phyloP scores from a whole-genome alignment of 768 basidiomycete genomes.

The Thelephora aurantiotincta region DNA sequence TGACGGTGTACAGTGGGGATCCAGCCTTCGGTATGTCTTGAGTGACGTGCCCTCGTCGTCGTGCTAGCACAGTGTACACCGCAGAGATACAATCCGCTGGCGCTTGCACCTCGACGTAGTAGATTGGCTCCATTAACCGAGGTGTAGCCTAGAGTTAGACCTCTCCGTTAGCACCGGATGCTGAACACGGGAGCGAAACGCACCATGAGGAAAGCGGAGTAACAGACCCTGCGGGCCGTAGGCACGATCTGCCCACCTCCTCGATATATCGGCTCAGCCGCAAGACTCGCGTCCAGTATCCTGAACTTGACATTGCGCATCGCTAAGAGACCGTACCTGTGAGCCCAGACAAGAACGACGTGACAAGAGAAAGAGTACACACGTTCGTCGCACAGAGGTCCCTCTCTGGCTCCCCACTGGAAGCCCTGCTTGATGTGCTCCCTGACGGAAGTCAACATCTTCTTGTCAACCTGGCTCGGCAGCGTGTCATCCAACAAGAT shows the following conservation, averaged over 20 bases:
- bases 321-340: constrained; percentile 31
- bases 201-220: constrained; percentile 97
- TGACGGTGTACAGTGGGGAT: constrained; percentile 94
- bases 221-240: constrained; percentile 96
- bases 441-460: constrained; percentile 73
- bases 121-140: constrained; percentile 91
- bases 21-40: constrained; percentile 97
- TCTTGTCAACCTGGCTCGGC: constrained; percentile 94
- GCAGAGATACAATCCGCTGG: constrained; percentile 98
- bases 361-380: constrained; percentile 23
- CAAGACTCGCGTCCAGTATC: constrained; percentile 80
- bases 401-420: constrained; percentile 98
- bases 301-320: constrained; percentile 99
- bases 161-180: constrained; percentile 1
- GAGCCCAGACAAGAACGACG: constrained; percentile 2
- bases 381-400: constrained; percentile 98
- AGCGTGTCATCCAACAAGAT: constrained; percentile 91
- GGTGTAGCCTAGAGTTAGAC: constrained; percentile 62
- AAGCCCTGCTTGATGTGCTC: constrained; percentile 98
- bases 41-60: constrained; percentile 97
- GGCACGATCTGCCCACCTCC: constrained; percentile 98
- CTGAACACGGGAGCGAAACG: constrained; percentile 15
- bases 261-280: constrained; percentile 93
- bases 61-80: constrained; percentile 96
- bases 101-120: constrained; percentile 98